Percentiles rank a stretch among this genome's conserved stretches.
phyloP scores from a whole-genome alignment of 805 yeast genomes.

The Wickerhamiella lipophila region DNA sequence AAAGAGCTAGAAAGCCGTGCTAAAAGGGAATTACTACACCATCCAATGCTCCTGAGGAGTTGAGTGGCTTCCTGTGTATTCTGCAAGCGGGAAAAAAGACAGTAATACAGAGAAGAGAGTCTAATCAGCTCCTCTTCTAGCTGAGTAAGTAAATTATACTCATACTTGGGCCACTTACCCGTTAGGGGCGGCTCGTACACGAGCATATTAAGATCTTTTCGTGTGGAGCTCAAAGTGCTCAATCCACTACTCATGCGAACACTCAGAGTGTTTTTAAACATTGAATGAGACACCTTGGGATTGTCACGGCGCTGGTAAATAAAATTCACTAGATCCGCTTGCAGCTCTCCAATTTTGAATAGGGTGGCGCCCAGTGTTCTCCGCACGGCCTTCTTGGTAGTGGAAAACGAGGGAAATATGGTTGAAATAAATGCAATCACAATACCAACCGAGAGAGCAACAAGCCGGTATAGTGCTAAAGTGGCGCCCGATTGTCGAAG shows the following conservation, averaged over 20 bases:
- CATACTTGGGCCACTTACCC: slow-evolving; percentile 7
- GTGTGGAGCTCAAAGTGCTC: background rate
- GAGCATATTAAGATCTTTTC: background rate
- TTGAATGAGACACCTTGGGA: slow-evolving; percentile 19
- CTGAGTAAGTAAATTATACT: background rate
- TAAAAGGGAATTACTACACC: background rate
- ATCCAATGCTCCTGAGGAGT: slow-evolving; percentile 1
- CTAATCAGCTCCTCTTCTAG: slow-evolving; percentile 2
- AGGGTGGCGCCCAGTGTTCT: slow-evolving; percentile 20
- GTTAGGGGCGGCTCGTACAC: slow-evolving; percentile 8
- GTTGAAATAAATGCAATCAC: background rate
- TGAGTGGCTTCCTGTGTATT: background rate
- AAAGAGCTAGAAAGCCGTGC: background rate
- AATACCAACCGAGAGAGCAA: background rate
- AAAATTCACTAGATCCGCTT: slow-evolving; percentile 25
- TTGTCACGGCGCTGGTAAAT: slow-evolving; percentile 21
- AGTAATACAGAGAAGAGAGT: background rate
- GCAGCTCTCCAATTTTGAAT: slow-evolving; percentile 23
- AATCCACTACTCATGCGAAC: background rate
- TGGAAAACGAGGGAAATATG: background rate
- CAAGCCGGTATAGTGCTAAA: background rate
- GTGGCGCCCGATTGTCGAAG: background rate
- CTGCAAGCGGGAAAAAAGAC: background rate
- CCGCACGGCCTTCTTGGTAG: slow-evolving; percentile 22
- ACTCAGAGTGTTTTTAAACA: slow-evolving; percentile 22